A percentile compares a stretch with the other conserved stretches of the same genome.
Evolutionary conservation across 108 stramenopile species (phyloP).

Genomic region (Skeletonema tropicum): DNA sequence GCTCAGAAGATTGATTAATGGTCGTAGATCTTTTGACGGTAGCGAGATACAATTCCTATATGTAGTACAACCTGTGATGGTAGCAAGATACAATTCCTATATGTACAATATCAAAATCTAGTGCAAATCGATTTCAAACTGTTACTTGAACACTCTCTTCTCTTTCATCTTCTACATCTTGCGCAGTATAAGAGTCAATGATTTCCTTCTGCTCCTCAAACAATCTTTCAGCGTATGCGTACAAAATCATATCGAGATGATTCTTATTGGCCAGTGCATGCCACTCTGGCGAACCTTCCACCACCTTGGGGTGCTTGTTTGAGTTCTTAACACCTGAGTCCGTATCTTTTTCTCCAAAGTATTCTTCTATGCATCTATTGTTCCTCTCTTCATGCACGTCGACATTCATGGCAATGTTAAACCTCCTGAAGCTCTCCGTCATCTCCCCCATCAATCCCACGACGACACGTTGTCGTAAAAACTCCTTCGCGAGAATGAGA

Average conservation of each 20-base stretch:
- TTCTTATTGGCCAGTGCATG: constrained; percentile 34
- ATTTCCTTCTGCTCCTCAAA: constrained; percentile 46
- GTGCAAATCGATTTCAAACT: too few relatives aligned
- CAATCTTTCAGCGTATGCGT: constrained; percentile 35
- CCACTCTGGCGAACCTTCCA: constrained; percentile 29
- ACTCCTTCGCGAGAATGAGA: constrained; percentile 40
- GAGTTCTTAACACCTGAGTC: constrained; percentile 24
- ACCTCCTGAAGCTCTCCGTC: constrained; percentile 48
- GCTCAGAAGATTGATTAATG: too few relatives aligned
- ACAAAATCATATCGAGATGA: constrained; percentile 43
- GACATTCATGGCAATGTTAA: constrained; percentile 42
- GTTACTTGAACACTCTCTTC: not conserved
- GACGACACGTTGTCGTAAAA: constrained; percentile 47
- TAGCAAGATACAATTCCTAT: too few relatives aligned
- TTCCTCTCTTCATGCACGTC: constrained; percentile 21
- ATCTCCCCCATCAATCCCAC: constrained; percentile 52
- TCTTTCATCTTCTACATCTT: not conserved
- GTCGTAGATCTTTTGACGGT: too few relatives aligned
- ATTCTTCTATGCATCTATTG: constrained; percentile 28
- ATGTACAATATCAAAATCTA: too few relatives aligned
- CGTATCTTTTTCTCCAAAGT: constrained; percentile 12
- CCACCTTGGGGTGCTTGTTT: constrained; percentile 27
- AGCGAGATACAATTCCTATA: too few relatives aligned
- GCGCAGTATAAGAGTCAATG: constrained; percentile 25
- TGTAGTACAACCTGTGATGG: too few relatives aligned